These are phyloP conservation scores for Colletotrichum sp. DNA, from an alignment of 2,329 filamentous ascomycete genomes.

Conservation along the genomic window DNA sequence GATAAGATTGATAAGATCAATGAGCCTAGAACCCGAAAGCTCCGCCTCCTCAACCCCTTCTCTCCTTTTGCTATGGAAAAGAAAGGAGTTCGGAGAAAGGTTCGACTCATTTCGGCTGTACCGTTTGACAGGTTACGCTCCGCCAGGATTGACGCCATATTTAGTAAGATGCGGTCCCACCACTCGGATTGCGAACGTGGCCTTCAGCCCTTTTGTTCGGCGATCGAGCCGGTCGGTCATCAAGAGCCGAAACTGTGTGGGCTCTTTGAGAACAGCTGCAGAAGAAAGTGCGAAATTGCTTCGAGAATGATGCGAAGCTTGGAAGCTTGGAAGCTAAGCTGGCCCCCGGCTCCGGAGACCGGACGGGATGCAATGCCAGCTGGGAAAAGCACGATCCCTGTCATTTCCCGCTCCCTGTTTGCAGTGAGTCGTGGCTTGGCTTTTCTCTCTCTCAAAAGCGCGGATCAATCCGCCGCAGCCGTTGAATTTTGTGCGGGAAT, in stretches of 20 bases:
- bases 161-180: background rate
- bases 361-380: background rate
- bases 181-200: background rate
- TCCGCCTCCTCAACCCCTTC: background rate
- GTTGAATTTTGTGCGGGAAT: background rate
- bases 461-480: background rate
- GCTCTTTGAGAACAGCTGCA: background rate
- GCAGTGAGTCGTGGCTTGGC: background rate
- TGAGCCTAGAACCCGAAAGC: background rate
- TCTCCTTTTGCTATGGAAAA: background rate
- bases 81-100: background rate
- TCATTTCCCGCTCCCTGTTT: background rate
- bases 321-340: background rate
- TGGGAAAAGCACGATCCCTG: background rate
- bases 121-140: background rate
- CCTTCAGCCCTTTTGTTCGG: background rate
- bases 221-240: background rate
- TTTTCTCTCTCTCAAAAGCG: background rate
- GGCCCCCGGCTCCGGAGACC: background rate
- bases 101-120: background rate
- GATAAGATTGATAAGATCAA: background rate
- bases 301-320: background rate
- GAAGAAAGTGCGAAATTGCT: background rate
- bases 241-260: background rate
- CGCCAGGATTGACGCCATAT: background rate